phyloP scores from a whole-genome alignment of 805 yeast genomes.

The Wickerhamiella kurtzmanii region DNA sequence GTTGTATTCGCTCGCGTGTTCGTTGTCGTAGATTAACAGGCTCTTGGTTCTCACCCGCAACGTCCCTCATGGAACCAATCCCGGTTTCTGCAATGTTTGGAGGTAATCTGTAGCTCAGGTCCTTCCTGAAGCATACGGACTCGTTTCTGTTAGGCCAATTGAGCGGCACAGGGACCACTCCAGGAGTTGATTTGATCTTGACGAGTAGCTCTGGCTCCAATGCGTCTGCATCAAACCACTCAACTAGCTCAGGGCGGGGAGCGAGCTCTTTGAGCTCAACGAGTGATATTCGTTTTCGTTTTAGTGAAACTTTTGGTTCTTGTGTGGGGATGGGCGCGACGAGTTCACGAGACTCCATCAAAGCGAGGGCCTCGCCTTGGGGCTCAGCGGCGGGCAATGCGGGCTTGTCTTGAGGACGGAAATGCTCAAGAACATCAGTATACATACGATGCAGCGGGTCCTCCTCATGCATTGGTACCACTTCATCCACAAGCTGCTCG shows the following conservation, averaged over 20 bases:
- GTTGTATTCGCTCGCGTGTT: slow-evolving; percentile 75
- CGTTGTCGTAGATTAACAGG: slow-evolving; percentile 53
- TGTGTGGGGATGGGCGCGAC: too few relatives aligned
- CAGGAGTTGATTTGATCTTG: slow-evolving; percentile 48
- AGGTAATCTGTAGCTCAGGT: slow-evolving; percentile 63
- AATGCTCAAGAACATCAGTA: slow-evolving; percentile 6
- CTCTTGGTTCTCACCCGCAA: slow-evolving; percentile 27
- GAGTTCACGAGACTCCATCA: too few relatives aligned
- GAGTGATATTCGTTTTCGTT: slow-evolving; percentile 45
- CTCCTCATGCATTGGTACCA: too few relatives aligned
- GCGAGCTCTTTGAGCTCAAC: slow-evolving; percentile 52
- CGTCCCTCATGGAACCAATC: slow-evolving; percentile 71
- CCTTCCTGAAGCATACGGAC: slow-evolving; percentile 32
- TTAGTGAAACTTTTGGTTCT: background rate
- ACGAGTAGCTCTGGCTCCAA: slow-evolving; percentile 58
- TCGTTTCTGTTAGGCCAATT: slow-evolving; percentile 79
- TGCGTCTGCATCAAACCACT: slow-evolving; percentile 81
- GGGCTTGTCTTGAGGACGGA: background rate
- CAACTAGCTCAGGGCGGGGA: slow-evolving; percentile 56
- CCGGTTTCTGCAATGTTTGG: slow-evolving; percentile 69
- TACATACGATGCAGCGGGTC: slow-evolving; percentile 14
- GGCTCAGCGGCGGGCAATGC: too few relatives aligned
- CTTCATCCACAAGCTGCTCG: background rate
- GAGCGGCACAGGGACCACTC: slow-evolving; percentile 60
- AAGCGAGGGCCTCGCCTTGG: too few relatives aligned